phyloP scores from a whole-genome alignment of 78 protist genomes.

The Cavenderia fasciculata region DNA sequence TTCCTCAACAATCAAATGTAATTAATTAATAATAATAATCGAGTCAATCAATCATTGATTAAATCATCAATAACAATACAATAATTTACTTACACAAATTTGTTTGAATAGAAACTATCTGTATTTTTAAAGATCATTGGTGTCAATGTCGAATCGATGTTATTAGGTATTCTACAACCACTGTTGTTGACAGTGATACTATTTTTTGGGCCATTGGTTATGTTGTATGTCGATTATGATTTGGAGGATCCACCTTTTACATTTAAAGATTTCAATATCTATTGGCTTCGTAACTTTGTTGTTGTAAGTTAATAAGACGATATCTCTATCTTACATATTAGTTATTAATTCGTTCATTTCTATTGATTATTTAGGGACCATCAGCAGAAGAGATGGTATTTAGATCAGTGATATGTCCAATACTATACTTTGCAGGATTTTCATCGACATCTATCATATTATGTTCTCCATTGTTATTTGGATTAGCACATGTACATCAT shows the following conservation, averaged over 20 bases:
- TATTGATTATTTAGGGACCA: constrained; percentile 50
- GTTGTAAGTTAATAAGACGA: background rate
- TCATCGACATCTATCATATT: constrained; percentile 4
- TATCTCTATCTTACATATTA: background rate
- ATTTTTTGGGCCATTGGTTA: constrained; percentile 62
- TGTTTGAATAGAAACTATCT: background rate
- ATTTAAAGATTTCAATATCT: background rate
- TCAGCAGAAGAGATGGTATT: constrained; percentile 40
- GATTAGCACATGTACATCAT: constrained; percentile 60
- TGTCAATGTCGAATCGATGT: background rate
- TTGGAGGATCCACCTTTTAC: background rate
- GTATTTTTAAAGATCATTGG: constrained; percentile 45
- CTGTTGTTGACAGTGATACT: constrained; percentile 24
- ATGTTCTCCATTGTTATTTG: constrained; percentile 66
- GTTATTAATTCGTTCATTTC: background rate
- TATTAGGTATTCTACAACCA: background rate
- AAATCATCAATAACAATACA: background rate
- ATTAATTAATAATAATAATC: background rate
- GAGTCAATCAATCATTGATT: background rate
- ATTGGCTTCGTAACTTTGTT: constrained; percentile 18
- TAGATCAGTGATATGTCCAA: constrained; percentile 55
- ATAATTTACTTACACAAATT: background rate
- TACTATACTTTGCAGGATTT: constrained; percentile 55
- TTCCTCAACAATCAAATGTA: constrained; percentile 43
- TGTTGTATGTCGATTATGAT: constrained; percentile 5